These are phyloP conservation scores for Colletotrichum godetiae DNA, from an alignment of 2,329 filamentous ascomycete genomes.

Conservation along the genomic window DNA sequence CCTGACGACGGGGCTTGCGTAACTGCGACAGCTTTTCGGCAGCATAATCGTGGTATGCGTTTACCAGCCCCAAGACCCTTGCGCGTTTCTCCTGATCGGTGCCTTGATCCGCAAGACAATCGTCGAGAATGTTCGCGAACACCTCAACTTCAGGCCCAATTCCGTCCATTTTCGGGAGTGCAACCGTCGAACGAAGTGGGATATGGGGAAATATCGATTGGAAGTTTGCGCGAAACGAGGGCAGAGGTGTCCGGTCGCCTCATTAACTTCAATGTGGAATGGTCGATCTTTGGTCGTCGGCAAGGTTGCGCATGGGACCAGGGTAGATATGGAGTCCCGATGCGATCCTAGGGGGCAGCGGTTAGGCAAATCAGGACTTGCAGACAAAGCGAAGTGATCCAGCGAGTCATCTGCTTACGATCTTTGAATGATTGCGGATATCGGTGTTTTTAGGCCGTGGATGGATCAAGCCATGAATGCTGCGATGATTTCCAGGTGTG, in stretches of 20 bases:
- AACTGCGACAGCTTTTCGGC: constrained; percentile 55
- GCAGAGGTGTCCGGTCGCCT: neutral
- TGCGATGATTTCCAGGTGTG: neutral
- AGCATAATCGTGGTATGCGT: constrained; percentile 71
- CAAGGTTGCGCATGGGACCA: neutral
- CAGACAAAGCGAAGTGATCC: neutral
- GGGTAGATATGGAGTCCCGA: neutral
- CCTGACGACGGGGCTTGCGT: constrained; percentile 49
- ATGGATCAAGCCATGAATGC: neutral
- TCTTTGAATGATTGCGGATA: neutral
- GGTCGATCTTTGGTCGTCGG: neutral
- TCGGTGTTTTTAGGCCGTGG: neutral
- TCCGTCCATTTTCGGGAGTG: constrained; percentile 16
- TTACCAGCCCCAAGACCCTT: constrained; percentile 75
- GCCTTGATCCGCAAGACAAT: constrained; percentile 68
- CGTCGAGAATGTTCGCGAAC: constrained; percentile 86
- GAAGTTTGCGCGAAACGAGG: neutral
- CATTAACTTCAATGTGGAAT: neutral
- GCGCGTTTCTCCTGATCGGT: constrained; percentile 67
- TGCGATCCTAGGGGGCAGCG: neutral
- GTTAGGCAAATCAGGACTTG: neutral
- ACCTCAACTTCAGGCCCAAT: constrained; percentile 82
- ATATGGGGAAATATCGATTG: neutral
- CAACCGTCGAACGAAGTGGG: neutral
- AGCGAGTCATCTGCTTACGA: neutral